These are phyloP conservation scores for Verticillium longisporum DNA, from an alignment of 2,329 filamentous ascomycete species.

Conservation along the genomic window DNA sequence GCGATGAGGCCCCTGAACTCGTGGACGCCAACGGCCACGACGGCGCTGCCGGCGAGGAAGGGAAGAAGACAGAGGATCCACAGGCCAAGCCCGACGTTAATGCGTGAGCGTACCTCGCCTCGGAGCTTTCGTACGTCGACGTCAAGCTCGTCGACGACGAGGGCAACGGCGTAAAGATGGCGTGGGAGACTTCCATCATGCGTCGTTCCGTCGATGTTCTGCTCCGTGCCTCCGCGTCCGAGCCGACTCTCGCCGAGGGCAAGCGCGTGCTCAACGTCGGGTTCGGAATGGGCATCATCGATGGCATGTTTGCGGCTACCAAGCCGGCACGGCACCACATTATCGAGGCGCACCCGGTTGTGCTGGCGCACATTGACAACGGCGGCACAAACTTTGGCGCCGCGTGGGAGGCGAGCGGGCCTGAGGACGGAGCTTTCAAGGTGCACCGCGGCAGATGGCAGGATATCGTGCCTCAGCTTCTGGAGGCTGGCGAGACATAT, in stretches of 20 bases:
- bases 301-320: slow-evolving; percentile 65
- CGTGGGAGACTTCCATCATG: slow-evolving; percentile 88
- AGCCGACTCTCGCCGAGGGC: slow-evolving; percentile 26
- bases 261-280: slow-evolving; percentile 77
- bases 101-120: slow-evolving; percentile 62
- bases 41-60: slow-evolving; percentile 16
- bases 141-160: slow-evolving; percentile 66
- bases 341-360: slow-evolving; percentile 75
- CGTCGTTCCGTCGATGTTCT: slow-evolving; percentile 64
- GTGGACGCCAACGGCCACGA: slow-evolving; percentile 25
- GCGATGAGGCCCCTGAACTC: slow-evolving; percentile 25
- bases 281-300: slow-evolving; percentile 87
- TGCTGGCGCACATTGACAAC: slow-evolving; percentile 56
- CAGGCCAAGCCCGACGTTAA: slow-evolving; percentile 43
- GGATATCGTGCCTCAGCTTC: slow-evolving; percentile 62
- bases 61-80: slow-evolving; percentile 20
- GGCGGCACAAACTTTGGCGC: slow-evolving; percentile 44
- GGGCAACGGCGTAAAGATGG: slow-evolving; percentile 88
- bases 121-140: slow-evolving; percentile 56
- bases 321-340: slow-evolving; percentile 70
- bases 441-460: slow-evolving; percentile 76
- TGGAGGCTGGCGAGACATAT: slow-evolving; percentile 63
- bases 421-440: slow-evolving; percentile 61
- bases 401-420: slow-evolving; percentile 46
- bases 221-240: slow-evolving; percentile 19